A percentile compares a stretch with the other conserved stretches of the same genome.
Conservation (phyloP, 768 basidiomycete species). For the Leccinum variicolor region DNA sequence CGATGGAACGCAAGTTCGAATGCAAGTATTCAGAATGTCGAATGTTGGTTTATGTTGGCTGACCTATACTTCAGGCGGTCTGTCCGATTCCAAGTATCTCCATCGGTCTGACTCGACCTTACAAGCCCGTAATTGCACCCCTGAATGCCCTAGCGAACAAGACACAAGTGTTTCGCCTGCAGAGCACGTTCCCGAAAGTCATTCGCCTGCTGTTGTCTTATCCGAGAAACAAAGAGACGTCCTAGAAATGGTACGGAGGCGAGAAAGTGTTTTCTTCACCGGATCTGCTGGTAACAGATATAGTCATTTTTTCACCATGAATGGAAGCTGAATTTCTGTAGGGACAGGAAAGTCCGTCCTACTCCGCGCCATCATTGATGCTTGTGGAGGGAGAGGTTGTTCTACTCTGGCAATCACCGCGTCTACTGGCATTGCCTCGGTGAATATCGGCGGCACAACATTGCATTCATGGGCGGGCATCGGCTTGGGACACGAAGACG, state of each 20-base stretch:
- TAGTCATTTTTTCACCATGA: not conserved
- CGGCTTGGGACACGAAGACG: slow-evolving; percentile 62
- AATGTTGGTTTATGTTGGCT: not conserved
- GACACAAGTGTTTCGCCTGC: not conserved
- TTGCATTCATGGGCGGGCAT: slow-evolving; percentile 84
- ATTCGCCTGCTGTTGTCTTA: slow-evolving; percentile 31
- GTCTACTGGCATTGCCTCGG: slow-evolving; percentile 73
- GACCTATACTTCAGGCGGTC: slow-evolving; percentile 6
- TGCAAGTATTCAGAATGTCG: not conserved
- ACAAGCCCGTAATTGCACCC: not conserved
- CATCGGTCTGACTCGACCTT: not conserved
- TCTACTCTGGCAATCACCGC: slow-evolving; percentile 69
- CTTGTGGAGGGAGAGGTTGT: slow-evolving; percentile 36
- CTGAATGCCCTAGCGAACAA: slow-evolving; percentile 1
- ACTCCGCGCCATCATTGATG: slow-evolving; percentile 67
- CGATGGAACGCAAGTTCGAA: slow-evolving; percentile 17
- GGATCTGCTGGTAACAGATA: slow-evolving; percentile 63
- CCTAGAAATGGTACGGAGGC: slow-evolving; percentile 50
- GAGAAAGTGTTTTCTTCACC: slow-evolving; percentile 78
- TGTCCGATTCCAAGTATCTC: not conserved
- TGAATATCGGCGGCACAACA: slow-evolving; percentile 80
- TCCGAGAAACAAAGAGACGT: slow-evolving; percentile 53
- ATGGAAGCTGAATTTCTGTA: slow-evolving; percentile 20
- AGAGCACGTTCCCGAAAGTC: not conserved
- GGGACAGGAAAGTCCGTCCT: slow-evolving; percentile 85